These are phyloP conservation scores for Globisporangium iwayamae DNA, from an alignment of 352 stramenopile species.

Conservation along the genomic window DNA sequence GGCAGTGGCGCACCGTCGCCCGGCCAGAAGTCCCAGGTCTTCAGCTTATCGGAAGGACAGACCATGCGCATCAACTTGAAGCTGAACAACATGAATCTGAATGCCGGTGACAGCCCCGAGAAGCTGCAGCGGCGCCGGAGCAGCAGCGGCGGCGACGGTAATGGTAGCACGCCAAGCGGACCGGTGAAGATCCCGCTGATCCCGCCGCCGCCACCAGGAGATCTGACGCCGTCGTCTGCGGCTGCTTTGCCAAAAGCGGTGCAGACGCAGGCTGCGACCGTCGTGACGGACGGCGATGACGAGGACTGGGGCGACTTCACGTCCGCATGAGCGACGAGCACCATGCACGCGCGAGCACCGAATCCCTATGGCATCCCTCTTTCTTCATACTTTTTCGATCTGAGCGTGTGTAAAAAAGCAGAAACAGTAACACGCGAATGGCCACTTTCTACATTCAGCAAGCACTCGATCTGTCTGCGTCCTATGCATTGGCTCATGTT, in stretches of 20 bases:
- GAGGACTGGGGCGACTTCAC: constrained; percentile 84
- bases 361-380: no score
- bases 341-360: no score
- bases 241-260: constrained; percentile 27
- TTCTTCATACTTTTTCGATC: background rate
- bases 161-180: constrained; percentile 18
- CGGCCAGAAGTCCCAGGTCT: constrained; percentile 35
- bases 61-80: constrained; percentile 84
- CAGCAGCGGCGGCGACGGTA: constrained; percentile 24
- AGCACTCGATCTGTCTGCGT: no score
- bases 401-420: background rate
- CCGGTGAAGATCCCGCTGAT: constrained; percentile 51
- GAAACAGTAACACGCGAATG: constrained; percentile 2
- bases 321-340: constrained; percentile 36
- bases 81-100: constrained; percentile 21
- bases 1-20: constrained; percentile 11
- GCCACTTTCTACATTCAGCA: background rate
- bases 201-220: constrained; percentile 49
- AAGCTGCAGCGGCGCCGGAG: constrained; percentile 24
- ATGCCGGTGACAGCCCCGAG: constrained; percentile 21
- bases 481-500: no score
- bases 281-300: constrained; percentile 40
- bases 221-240: constrained; percentile 23
- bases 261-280: constrained; percentile 31
- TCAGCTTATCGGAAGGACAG: constrained; percentile 64